Base-by-base conservation (phyloP, 2,329 filamentous ascomycete species). In the Fusarium hostae region DNA sequence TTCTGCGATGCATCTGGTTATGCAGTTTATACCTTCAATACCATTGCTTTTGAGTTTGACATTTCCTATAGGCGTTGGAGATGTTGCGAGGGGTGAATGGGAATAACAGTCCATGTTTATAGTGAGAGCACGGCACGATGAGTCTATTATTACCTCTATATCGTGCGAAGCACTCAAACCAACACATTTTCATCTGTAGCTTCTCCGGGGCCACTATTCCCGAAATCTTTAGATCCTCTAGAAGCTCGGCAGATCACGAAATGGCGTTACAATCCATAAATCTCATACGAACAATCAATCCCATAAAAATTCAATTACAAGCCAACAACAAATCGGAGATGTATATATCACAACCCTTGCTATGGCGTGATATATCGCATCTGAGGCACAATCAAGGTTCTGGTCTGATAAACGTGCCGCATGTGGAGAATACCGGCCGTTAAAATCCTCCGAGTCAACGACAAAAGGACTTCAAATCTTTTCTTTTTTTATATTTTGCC, bases 361-460 rank as follows among this genome's bases (percentile, higher is more conserved):
- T 44, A 72, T 73, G 70, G 70, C 70, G 70, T 73, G 70, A 73
- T 72, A 68, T 45, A 68, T 41, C 55, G 37, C 59, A 71, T 50
- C 35, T 44, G 48, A 63, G 67, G 66, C 70, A 72, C 44, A 70
- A 72, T 72, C 57, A 32, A 69, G 51, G 52, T 50, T 55, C 55
- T 66, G 47, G 59, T 20, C 47, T 58, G 56, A 61, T 26, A 41
- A 28, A 28, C 39, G 18, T 43, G 39, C 34, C 34, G 39, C 1
- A 45, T 39, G 70, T 72, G 70, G 70, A 73, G 70, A 57, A 66
- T 39, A 60, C 47, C 51, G 59, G 52, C 67, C 59, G 58, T 67
- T 70, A 70, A 71, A 55, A 57, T 63, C 61, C 39, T 47, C 41
- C 44, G 20, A 32, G 28, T 45, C 45, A 37, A 63, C 55, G 58